A percentile compares a stretch with the other conserved stretches of the same genome.
Evolutionary conservation across 192 early-diverging fungal genomes (phyloP).

Genomic region (Coemansia sp.): DNA sequence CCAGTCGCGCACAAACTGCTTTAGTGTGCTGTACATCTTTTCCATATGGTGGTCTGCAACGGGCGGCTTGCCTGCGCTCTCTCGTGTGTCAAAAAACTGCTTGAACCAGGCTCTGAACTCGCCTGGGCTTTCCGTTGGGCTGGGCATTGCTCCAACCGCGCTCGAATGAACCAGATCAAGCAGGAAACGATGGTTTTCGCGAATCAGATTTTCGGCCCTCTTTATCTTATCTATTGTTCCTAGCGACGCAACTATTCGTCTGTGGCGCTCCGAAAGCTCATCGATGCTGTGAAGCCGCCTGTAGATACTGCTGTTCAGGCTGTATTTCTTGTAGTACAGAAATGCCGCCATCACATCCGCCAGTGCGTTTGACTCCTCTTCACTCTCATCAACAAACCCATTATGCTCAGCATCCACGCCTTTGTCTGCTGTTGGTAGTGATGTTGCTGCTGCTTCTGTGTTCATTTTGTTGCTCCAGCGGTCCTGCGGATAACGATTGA

Average conservation of each 20-base stretch:
- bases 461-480: neutral
- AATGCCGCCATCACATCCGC: slow-evolving; percentile 55
- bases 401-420: neutral
- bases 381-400: slow-evolving; percentile 2
- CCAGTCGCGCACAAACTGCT: slow-evolving; percentile 98
- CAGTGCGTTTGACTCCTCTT: slow-evolving; percentile 35
- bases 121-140: slow-evolving; percentile 6
- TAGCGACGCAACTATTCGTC: slow-evolving; percentile 53
- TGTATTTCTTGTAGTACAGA: slow-evolving; percentile 62
- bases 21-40: slow-evolving; percentile 84
- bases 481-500: neutral
- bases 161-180: slow-evolving; percentile 33
- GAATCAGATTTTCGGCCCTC: slow-evolving; percentile 60
- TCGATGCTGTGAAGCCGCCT: slow-evolving; percentile 63
- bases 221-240: slow-evolving; percentile 66
- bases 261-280: slow-evolving; percentile 64
- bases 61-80: slow-evolving; percentile 27
- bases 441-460: neutral
- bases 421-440: too few relatives aligned
- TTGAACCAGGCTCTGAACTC: slow-evolving; percentile 32
- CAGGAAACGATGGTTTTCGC: slow-evolving; percentile 61
- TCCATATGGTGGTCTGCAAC: slow-evolving; percentile 81
- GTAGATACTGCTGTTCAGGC: slow-evolving; percentile 62
- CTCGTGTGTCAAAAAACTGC: slow-evolving; percentile 21
- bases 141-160: slow-evolving; percentile 25